These are phyloP conservation scores for Mucor racemosus DNA, from an alignment of 371 early-diverging fungal species.

Conservation along the genomic window DNA sequence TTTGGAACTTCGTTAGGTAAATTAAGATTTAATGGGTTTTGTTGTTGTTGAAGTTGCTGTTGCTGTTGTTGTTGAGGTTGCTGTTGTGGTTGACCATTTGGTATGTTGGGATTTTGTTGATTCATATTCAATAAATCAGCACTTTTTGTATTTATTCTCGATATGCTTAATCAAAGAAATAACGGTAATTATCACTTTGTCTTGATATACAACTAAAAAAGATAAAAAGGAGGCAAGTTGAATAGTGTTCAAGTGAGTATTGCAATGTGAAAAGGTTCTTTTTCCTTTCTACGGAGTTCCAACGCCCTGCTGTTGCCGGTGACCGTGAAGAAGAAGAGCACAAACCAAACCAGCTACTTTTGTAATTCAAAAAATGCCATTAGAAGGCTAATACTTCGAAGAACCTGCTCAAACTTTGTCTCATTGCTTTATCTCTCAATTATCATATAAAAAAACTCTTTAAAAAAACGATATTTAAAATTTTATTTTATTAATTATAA, in stretches of 20 bases:
- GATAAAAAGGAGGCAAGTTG: too few relatives aligned
- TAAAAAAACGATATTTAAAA: not conserved
- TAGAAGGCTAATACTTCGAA: too few relatives aligned
- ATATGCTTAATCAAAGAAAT: too few relatives aligned
- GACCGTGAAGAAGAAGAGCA: too few relatives aligned
- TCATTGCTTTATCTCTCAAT: too few relatives aligned
- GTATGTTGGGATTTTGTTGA: slow-evolving; percentile 33
- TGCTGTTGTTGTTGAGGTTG: slow-evolving; percentile 11
- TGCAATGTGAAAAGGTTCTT: not conserved
- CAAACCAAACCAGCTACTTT: too few relatives aligned
- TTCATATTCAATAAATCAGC: slow-evolving; percentile 12
- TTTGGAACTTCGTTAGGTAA: slow-evolving; percentile 31
- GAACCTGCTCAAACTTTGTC: too few relatives aligned
- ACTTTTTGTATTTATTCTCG: not conserved
- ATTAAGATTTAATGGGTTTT: slow-evolving; percentile 13
- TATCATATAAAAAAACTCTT: too few relatives aligned
- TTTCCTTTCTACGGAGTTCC: not conserved
- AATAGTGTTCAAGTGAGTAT: not conserved
- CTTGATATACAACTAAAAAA: too few relatives aligned
- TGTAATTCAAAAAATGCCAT: too few relatives aligned
- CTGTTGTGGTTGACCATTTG: slow-evolving; percentile 21
- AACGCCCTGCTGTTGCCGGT: too few relatives aligned
- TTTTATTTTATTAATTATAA: not conserved
- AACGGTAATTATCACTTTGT: too few relatives aligned
- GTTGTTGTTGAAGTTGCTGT: slow-evolving; percentile 15